A percentile compares a stretch with the other conserved stretches of the same genome.
Conservation (phyloP, 2,329 filamentous ascomycete species). For the Periconia sp. region DNA sequence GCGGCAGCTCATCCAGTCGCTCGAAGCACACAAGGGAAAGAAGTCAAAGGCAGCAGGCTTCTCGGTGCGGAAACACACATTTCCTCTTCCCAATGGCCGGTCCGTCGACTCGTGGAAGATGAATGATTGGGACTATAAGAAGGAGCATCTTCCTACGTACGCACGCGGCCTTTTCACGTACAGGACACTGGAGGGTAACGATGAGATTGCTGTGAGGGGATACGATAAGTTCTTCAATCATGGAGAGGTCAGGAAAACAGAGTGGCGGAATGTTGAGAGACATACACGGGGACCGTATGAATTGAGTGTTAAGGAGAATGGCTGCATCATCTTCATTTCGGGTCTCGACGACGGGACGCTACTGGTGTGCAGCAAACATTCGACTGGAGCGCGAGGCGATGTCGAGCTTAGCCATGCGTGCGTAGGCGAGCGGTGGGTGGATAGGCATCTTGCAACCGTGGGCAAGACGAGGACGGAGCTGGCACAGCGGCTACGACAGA, state of each 20-base stretch:
- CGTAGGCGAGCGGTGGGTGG: constrained; percentile 81
- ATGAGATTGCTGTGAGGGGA: constrained; percentile 84
- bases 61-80: constrained; percentile 81
- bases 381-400: constrained; percentile 80
- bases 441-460: constrained; percentile 76
- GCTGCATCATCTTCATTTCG: constrained; percentile 98
- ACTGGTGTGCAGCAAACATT: constrained; percentile 98
- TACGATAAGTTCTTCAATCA: constrained; percentile 99
- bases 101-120: constrained; percentile 90
- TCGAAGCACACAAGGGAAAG: constrained; percentile 63
- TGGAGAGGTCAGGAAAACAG: constrained; percentile 78
- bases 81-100: constrained; percentile 69
- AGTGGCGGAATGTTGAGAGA: constrained; percentile 78
- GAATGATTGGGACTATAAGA: constrained; percentile 96
- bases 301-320: constrained; percentile 96
- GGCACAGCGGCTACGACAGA: constrained; percentile 72
- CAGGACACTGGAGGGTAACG: constrained; percentile 64
- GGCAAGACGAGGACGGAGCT: constrained; percentile 82
- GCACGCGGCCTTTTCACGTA: constrained; percentile 95
- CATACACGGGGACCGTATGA: constrained; percentile 90
- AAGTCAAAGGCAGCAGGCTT: constrained; percentile 60
- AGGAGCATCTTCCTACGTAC: constrained; percentile 82
- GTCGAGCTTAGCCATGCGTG: constrained; percentile 78
- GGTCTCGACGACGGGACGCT: constrained; percentile 88
- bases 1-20: constrained; percentile 66